Conservation (phyloP, 2,329 filamentous ascomycete species). For the Cladophialophora carrionii region DNA sequence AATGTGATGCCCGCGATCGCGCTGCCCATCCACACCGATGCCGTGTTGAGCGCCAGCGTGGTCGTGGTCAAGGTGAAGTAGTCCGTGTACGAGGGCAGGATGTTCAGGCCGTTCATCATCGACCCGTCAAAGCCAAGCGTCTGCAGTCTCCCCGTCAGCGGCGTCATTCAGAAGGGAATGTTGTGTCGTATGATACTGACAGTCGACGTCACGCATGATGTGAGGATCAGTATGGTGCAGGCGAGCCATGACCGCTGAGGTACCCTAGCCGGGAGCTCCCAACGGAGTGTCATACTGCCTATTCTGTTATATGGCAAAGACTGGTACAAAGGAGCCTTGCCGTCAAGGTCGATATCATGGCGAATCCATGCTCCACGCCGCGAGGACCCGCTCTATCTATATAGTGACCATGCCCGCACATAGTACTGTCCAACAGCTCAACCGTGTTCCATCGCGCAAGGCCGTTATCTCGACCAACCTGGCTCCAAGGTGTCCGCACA, state of each 20-base stretch:
- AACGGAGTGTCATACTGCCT: slow-evolving; percentile 14
- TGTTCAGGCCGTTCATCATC: slow-evolving; percentile 62
- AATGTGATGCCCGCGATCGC: slow-evolving; percentile 52
- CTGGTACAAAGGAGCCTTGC: background rate
- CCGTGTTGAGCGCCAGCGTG: slow-evolving; percentile 60
- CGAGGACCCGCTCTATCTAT: background rate
- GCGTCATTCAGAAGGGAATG: background rate
- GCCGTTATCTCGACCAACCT: background rate
- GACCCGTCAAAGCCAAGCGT: slow-evolving; percentile 51
- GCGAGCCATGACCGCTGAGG: slow-evolving; percentile 20
- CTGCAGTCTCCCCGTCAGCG: slow-evolving; percentile 23
- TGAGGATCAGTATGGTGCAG: slow-evolving; percentile 25
- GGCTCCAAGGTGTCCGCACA: slow-evolving; percentile 7
- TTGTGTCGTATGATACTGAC: slow-evolving; percentile 12
- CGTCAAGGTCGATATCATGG: background rate
- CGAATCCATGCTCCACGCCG: background rate
- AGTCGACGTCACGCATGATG: slow-evolving; percentile 31
- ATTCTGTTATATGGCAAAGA: background rate
- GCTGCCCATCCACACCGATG: slow-evolving; percentile 59
- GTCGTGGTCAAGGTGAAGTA: slow-evolving; percentile 60
- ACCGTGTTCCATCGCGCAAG: background rate
- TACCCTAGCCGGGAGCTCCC: slow-evolving; percentile 25
- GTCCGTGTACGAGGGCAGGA: slow-evolving; percentile 59
- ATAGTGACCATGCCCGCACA: background rate
- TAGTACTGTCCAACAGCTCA: background rate